Evolutionary conservation across 768 basidiomycete species (phyloP).

Genomic region (Pilatotrama ljubarskyi): DNA sequence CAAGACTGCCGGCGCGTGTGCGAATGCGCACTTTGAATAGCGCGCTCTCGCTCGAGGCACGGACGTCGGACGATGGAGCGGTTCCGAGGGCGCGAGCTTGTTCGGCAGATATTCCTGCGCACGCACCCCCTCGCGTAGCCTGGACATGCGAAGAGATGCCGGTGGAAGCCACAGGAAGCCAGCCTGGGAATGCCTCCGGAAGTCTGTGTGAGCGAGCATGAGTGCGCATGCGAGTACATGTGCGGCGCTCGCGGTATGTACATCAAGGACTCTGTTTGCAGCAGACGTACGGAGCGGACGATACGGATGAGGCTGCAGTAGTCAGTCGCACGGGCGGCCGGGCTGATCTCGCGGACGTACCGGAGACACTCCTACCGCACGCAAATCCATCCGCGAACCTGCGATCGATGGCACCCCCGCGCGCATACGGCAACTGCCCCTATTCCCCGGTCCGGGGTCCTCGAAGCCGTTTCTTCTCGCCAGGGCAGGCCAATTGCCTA

Average conservation of each 20-base stretch:
- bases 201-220: background rate
- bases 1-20: background rate
- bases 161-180: background rate
- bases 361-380: background rate
- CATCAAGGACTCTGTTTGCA: too few relatives aligned
- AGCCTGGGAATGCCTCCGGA: background rate
- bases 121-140: too few relatives aligned
- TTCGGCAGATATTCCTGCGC: background rate
- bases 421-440: background rate
- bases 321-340: background rate
- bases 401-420: conserved; percentile 8
- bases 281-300: background rate
- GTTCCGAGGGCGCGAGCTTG: background rate
- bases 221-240: too few relatives aligned
- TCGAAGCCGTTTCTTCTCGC: background rate
- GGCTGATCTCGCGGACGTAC: background rate
- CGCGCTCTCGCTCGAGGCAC: background rate
- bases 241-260: too few relatives aligned
- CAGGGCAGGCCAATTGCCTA: background rate
- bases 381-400: conserved; percentile 3
- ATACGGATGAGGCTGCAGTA: background rate
- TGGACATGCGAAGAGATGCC: background rate
- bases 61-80: background rate
- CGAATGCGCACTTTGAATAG: background rate
- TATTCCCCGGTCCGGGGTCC: background rate